Conservation (phyloP, 768 basidiomycete species). For the Russula sp. region DNA sequence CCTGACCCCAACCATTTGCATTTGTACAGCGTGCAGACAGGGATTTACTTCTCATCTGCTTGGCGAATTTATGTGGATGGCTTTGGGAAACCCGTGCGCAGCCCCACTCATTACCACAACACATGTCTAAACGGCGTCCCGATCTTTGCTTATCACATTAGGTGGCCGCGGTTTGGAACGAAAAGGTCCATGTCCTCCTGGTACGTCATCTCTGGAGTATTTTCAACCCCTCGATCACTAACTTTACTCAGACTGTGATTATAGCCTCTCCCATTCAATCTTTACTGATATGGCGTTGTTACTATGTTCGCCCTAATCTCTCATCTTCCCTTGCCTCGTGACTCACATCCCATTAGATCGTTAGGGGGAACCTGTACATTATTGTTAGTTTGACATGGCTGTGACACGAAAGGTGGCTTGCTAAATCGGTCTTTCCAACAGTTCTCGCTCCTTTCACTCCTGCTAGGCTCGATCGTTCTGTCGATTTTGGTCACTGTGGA, state of each 20-base stretch:
- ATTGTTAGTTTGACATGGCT: not conserved
- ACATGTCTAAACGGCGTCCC: not conserved
- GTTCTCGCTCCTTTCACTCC: not conserved
- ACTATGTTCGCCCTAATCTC: not conserved
- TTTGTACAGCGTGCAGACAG: not conserved
- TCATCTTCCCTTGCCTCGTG: not conserved
- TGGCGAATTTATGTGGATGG: not conserved
- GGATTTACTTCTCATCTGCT: not conserved
- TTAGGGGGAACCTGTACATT: not conserved
- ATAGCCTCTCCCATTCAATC: not conserved
- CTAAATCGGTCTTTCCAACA: not conserved
- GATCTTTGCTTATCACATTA: not conserved
- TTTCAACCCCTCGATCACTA: not conserved
- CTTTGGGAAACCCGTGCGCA: not conserved
- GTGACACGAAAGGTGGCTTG: not conserved
- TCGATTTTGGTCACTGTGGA: not conserved
- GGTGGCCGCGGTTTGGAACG: not conserved
- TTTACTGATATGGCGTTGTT: slow-evolving; percentile 4
- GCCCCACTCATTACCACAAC: not conserved
- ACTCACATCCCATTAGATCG: not conserved
- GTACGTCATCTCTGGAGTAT: not conserved
- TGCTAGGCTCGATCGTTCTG: not conserved
- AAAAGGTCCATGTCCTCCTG: not conserved
- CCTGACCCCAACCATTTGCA: not conserved
- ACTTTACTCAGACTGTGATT: not conserved